Percentiles rank a stretch among this genome's conserved stretches.
Evolutionary conservation across 371 early-diverging fungal species (phyloP).

Genomic region (Rhizomucor miehei): DNA sequence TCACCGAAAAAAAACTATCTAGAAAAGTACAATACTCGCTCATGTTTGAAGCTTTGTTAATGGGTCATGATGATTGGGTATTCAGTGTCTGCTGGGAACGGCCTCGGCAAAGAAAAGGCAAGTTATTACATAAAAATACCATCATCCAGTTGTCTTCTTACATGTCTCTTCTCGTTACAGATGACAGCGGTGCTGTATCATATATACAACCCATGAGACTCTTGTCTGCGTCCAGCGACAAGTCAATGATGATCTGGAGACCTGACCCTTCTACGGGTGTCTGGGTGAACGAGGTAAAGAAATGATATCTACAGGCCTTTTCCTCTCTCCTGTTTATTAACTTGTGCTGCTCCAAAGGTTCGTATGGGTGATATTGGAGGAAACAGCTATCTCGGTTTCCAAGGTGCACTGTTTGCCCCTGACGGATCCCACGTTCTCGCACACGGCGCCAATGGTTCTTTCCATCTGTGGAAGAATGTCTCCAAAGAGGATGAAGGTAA

Average conservation of each 20-base stretch:
- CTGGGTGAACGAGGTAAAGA: slow-evolving; percentile 73
- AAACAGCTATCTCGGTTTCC: slow-evolving; percentile 72
- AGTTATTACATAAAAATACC: slow-evolving; percentile 1
- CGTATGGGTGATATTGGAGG: slow-evolving; percentile 94
- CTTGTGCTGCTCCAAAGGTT: no score
- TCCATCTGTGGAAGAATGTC: slow-evolving; percentile 80
- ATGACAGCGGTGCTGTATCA: slow-evolving; percentile 11
- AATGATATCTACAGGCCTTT: no score
- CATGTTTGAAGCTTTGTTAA: slow-evolving; percentile 84
- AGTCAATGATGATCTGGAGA: slow-evolving; percentile 90
- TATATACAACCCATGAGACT: slow-evolving; percentile 70
- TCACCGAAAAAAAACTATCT: no score
- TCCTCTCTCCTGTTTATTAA: no score
- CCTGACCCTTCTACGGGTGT: slow-evolving; percentile 80
- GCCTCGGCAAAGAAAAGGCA: slow-evolving; percentile 26
- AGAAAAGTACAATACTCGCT: slow-evolving; percentile 54
- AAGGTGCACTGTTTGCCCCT: slow-evolving; percentile 73
- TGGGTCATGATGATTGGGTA: slow-evolving; percentile 97
- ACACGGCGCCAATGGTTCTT: slow-evolving; percentile 85
- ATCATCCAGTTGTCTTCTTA: no score
- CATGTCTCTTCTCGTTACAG: background rate
- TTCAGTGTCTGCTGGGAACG: slow-evolving; percentile 81
- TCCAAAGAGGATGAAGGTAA: slow-evolving; percentile 36
- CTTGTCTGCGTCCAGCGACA: slow-evolving; percentile 90
- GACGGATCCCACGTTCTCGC: slow-evolving; percentile 70